phyloP scores from a whole-genome alignment of 805 yeast genomes.

The Torulaspora franciscae region DNA sequence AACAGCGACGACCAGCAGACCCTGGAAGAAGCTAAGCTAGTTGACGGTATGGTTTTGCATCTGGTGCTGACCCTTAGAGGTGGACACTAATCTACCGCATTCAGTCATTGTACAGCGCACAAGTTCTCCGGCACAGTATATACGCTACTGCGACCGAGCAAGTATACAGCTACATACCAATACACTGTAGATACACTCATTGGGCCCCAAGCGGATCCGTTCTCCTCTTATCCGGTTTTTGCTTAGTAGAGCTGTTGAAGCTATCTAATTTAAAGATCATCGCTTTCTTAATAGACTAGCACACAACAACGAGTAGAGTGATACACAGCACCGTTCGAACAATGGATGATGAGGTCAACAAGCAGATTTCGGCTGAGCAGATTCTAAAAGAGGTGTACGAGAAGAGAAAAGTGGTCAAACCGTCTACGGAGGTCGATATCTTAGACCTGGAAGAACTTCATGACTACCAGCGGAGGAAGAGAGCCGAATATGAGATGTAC shows the following conservation, averaged over 20 bases:
- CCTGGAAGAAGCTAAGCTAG: conserved; percentile 65
- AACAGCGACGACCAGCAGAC: conserved; percentile 68
- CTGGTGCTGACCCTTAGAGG: conserved; percentile 91
- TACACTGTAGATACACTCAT: not conserved
- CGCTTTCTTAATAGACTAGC: not conserved
- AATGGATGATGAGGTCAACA: conserved; percentile 33
- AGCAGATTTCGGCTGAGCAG: conserved; percentile 63
- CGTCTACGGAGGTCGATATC: conserved; percentile 40
- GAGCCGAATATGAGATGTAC: conserved; percentile 84
- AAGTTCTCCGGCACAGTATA: no score
- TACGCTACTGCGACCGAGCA: no score
- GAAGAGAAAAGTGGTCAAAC: conserved; percentile 35
- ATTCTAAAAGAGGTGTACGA: conserved; percentile 59
- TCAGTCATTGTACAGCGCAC: not conserved
- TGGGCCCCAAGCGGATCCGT: not conserved
- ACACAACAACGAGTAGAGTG: not conserved
- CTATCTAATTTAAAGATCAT: not conserved
- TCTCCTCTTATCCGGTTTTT: no score
- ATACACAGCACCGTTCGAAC: not conserved
- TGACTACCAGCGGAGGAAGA: conserved; percentile 67
- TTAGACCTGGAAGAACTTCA: conserved; percentile 75
- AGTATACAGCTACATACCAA: no score
- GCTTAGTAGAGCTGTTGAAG: no score
- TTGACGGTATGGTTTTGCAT: conserved; percentile 83
- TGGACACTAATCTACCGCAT: conserved; percentile 41